These are phyloP conservation scores for Geranium incanum DNA, from an alignment of 441 rosid species.

Conservation along the genomic window DNA sequence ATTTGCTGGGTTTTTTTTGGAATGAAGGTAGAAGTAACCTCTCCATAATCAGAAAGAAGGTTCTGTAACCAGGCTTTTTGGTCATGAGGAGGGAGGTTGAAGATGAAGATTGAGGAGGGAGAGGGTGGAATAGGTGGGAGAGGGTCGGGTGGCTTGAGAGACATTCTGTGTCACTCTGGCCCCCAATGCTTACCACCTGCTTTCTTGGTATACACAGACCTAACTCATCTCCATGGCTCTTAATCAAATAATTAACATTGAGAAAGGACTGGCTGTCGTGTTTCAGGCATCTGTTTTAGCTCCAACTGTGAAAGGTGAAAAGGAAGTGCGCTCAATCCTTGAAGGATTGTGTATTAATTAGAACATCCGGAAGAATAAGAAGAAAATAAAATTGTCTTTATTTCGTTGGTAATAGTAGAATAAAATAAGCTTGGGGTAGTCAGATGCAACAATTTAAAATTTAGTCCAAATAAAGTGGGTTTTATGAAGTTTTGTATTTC, in stretches of 20 bases:
- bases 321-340: slow-evolving; percentile 87
- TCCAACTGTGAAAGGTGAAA: slow-evolving; percentile 75
- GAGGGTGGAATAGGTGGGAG: too few relatives aligned
- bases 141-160: too few relatives aligned
- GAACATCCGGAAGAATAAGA: background rate
- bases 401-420: background rate
- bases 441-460: background rate
- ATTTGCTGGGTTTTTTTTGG: too few relatives aligned
- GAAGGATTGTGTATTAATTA: slow-evolving; percentile 44
- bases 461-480: background rate
- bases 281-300: slow-evolving; percentile 84
- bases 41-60: too few relatives aligned
- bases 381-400: background rate
- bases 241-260: slow-evolving; percentile 11
- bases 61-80: too few relatives aligned
- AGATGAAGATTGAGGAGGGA: too few relatives aligned
- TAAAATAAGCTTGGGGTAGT: background rate
- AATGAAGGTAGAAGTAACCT: too few relatives aligned
- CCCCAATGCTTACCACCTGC: slow-evolving; percentile 53
- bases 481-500: background rate
- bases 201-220: slow-evolving; percentile 53
- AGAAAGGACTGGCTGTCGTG: slow-evolving; percentile 22
- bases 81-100: too few relatives aligned
- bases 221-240: slow-evolving; percentile 8
- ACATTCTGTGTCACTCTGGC: too few relatives aligned